Conservation (phyloP, 2,329 filamentous ascomycete species). For the Venturiaceae sp. region DNA sequence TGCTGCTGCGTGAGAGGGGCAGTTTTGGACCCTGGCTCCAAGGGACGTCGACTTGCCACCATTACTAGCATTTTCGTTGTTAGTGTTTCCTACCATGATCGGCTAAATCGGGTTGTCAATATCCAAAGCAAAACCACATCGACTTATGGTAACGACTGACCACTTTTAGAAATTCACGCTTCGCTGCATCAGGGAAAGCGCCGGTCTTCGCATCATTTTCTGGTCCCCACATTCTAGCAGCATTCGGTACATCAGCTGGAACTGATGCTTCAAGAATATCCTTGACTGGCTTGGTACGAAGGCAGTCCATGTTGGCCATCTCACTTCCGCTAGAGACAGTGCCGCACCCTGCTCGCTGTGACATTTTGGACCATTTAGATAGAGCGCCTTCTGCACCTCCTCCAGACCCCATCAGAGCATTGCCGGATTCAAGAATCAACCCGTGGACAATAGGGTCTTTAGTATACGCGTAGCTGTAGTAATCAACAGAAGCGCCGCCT, state of each 20-base stretch:
- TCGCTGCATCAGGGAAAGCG: too few relatives aligned
- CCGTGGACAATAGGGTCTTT: constrained; percentile 8
- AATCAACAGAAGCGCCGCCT: constrained; percentile 7
- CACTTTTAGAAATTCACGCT: neutral
- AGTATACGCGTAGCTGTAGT: constrained; percentile 8
- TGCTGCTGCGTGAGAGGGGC: neutral
- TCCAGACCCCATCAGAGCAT: neutral
- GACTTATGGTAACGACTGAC: neutral
- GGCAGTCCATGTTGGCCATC: neutral
- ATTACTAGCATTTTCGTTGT: constrained; percentile 1
- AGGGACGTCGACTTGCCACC: neutral
- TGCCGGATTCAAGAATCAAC: constrained; percentile 7
- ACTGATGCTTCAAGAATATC: too few relatives aligned
- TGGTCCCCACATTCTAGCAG: neutral
- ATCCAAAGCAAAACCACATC: neutral
- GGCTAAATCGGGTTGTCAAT: neutral
- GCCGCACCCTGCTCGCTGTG: neutral
- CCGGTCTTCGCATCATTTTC: neutral
- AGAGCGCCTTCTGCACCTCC: neutral
- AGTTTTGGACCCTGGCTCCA: neutral
- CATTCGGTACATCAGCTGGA: too few relatives aligned
- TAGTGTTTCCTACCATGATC: constrained; percentile 1
- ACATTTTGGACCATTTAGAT: neutral
- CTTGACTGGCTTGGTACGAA: too few relatives aligned
- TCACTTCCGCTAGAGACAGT: neutral